Evolutionary conservation across 2,329 filamentous ascomycete genomes (phyloP), one percentile per base, ranked within the genome.

Genomic region (Ceratocystis huliohia): DNA sequence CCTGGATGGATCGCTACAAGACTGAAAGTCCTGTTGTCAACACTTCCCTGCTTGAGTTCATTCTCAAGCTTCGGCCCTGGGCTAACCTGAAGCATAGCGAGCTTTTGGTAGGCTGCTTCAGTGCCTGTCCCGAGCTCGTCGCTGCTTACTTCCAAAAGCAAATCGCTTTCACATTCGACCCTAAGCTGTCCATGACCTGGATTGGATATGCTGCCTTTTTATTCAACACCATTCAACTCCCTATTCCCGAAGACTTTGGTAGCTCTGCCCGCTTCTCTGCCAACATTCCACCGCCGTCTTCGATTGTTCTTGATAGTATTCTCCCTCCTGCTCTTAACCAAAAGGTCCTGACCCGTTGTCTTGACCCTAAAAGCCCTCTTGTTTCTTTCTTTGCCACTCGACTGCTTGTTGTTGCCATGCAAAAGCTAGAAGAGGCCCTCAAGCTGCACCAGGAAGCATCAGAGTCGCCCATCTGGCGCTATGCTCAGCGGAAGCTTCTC

Each of bases 111-210:
- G 81, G 86, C 2, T 91, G 96, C 44, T 96, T 99, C 73, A 81
- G 80, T 69, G 84, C 84, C 6, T 89, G 88, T 0, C 93, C 95
- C 0, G 94, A 97, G 75, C 81, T 97, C 2, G 84, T 96, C 1
- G 88, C 91, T 56, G 86, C 91, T 72, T 99, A 95, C 74, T 97
- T 96, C 73, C 80, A 85, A 56, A 86, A 84, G 73, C 92, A 91
- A 72, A 86, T 83, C 68, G 84, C 87, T 65, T 94, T 97, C 72
- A 84, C 87, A 0, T 91, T 96, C 69, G 92, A 97, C 53, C 92
- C 94, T 0, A 97, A 96, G 73, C 81, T 95, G 4, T 94, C 91
- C 2, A 87, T 91, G 57, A 94, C 91, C 0, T 99, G 94, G 94
- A 89, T 97, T 70, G 92, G 93, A 53, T 96, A 95, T 73, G 91